Percentiles rank a stretch among this genome's conserved stretches.
Evolutionary conservation across 106 monocot genomes (phyloP).

Genomic region (Iris macrosiphon): DNA sequence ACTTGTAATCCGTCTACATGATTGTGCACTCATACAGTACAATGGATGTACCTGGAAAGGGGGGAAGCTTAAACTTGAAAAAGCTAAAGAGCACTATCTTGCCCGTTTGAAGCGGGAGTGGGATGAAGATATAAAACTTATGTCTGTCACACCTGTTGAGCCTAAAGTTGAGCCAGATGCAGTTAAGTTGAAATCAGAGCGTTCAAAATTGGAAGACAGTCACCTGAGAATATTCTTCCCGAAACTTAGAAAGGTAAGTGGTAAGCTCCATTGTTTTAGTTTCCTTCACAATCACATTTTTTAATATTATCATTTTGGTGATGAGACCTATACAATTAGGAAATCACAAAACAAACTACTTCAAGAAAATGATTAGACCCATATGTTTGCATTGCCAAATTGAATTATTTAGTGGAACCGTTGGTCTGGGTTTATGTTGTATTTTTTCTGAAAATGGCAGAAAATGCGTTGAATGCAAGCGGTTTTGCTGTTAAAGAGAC

Average conservation of each 20-base stretch:
- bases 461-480: too few relatives aligned
- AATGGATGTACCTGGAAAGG: constrained; percentile 98
- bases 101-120: constrained; percentile 75
- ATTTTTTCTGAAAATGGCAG: too few relatives aligned
- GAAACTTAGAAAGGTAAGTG: constrained; percentile 70
- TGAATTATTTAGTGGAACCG: too few relatives aligned
- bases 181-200: constrained; percentile 2
- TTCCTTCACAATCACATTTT: background rate
- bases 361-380: too few relatives aligned
- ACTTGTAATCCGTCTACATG: too few relatives aligned
- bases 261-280: too few relatives aligned
- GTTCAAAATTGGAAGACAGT: constrained; percentile 21
- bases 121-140: constrained; percentile 48
- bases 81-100: constrained; percentile 92
- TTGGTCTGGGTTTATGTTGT: too few relatives aligned
- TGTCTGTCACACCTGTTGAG: constrained; percentile 1
- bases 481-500: too few relatives aligned
- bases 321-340: too few relatives aligned
- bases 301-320: background rate
- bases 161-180: constrained; percentile 12
- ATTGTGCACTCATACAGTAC: constrained; percentile 53
- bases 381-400: too few relatives aligned
- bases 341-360: too few relatives aligned
- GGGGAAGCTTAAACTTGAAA: constrained; percentile 74
- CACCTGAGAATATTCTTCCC: constrained; percentile 75